Conservation (phyloP, 2,329 filamentous ascomycete genomes). For the Colletotrichum sp. region DNA sequence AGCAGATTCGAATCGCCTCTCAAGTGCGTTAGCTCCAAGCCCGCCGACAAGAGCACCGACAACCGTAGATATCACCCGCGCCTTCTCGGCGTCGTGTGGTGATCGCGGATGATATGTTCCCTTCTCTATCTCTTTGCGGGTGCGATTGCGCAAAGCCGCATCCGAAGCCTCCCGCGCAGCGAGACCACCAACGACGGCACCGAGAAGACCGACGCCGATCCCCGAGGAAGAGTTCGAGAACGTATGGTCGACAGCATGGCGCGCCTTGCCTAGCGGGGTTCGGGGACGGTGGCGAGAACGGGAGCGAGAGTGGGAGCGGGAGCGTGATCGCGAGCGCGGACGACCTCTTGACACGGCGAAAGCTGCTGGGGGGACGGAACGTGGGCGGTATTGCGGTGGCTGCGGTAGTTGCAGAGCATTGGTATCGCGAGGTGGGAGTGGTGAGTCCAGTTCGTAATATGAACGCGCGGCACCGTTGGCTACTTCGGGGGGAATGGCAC, state of each 20-base stretch:
- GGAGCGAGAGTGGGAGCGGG: slow-evolving; percentile 25
- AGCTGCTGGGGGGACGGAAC: slow-evolving; percentile 19
- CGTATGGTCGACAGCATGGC: slow-evolving; percentile 45
- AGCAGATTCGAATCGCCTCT: slow-evolving; percentile 46
- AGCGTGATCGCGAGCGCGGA: slow-evolving; percentile 23
- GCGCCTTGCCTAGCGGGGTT: slow-evolving; percentile 45
- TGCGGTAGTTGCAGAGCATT: background rate
- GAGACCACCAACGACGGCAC: slow-evolving; percentile 59
- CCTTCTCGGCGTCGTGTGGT: slow-evolving; percentile 30
- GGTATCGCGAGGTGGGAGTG: background rate
- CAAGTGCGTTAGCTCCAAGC: slow-evolving; percentile 57
- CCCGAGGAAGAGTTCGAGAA: slow-evolving; percentile 55
- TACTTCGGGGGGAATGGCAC: background rate
- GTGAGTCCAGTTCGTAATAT: background rate
- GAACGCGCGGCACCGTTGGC: background rate
- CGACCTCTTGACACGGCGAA: slow-evolving; percentile 4
- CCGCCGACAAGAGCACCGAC: slow-evolving; percentile 61
- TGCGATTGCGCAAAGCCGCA: slow-evolving; percentile 35
- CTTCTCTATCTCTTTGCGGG: slow-evolving; percentile 15
- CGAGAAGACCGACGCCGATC: slow-evolving; percentile 55
- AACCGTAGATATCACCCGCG: slow-evolving; percentile 51
- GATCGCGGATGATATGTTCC: slow-evolving; percentile 5
- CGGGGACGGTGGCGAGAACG: slow-evolving; percentile 29
- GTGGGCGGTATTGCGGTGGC: slow-evolving; percentile 9
- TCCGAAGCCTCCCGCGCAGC: slow-evolving; percentile 55